Evolutionary conservation across 2,329 filamentous ascomycete genomes (phyloP).

Genomic region (Coniochaeta sp.): DNA sequence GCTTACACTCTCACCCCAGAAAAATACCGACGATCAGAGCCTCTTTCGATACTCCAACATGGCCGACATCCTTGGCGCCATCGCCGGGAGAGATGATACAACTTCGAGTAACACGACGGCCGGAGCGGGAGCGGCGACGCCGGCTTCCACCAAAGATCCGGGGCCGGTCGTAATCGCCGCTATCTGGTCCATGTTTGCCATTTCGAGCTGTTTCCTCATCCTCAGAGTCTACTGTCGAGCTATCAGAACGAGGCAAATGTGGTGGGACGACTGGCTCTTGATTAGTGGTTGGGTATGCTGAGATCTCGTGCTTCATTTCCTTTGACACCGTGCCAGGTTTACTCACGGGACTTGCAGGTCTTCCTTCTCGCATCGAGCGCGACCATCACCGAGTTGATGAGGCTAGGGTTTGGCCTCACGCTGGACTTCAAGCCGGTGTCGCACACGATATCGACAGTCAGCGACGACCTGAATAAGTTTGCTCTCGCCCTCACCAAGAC

Average conservation of each 20-base stretch:
- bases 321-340: conserved; percentile 6
- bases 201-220: conserved; percentile 1
- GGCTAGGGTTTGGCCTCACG: conserved; percentile 7
- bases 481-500: conserved; percentile 21
- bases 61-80: not conserved
- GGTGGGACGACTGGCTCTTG: conserved; percentile 17
- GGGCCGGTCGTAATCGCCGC: conserved; percentile 9
- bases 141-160: conserved; percentile 6
- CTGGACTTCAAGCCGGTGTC: conserved; percentile 9
- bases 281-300: conserved; percentile 14
- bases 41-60: not conserved
- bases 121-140: not conserved
- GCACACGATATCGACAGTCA: conserved; percentile 14
- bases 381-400: conserved; percentile 11
- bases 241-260: conserved; percentile 10
- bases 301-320: not conserved
- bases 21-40: not conserved
- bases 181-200: conserved; percentile 1
- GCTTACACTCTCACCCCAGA: not conserved
- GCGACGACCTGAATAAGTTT: conserved; percentile 14
- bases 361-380: conserved; percentile 13
- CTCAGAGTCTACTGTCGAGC: conserved; percentile 14
- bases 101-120: not conserved
- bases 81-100: not conserved
- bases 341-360: conserved; percentile 8